These are phyloP conservation scores for Arabis hirsuta DNA, from an alignment of 345 rosid genomes.

Conservation along the genomic window DNA sequence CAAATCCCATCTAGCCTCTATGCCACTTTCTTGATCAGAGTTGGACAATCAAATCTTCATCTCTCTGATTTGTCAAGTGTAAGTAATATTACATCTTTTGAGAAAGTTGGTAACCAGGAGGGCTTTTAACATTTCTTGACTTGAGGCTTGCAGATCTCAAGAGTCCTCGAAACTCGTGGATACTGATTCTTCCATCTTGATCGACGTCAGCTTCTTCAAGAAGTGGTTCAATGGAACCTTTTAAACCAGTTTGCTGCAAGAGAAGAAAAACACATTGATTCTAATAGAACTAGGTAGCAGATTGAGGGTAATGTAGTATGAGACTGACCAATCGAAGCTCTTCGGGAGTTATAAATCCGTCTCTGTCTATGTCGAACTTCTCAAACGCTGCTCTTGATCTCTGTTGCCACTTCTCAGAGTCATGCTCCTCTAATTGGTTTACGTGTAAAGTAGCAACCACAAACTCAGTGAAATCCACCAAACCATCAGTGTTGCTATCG, in stretches of 20 bases:
- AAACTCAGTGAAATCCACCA: constrained; percentile 90
- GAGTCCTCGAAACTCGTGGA: constrained; percentile 82
- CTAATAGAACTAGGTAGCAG: background rate
- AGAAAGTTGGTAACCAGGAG: constrained; percentile 37
- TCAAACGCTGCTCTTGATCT: constrained; percentile 87
- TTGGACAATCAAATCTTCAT: background rate
- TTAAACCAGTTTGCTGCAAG: constrained; percentile 80
- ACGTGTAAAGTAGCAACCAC: constrained; percentile 90
- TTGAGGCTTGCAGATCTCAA: constrained; percentile 84
- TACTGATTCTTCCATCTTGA: constrained; percentile 86
- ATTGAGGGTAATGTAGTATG: background rate
- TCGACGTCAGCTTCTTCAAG: constrained; percentile 97
- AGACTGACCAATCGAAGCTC: constrained; percentile 77
- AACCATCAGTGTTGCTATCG: constrained; percentile 93
- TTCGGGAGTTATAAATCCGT: constrained; percentile 90
- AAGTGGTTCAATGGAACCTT: constrained; percentile 85
- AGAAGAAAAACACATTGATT: background rate
- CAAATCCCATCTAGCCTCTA: constrained; percentile 12
- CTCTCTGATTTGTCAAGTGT: background rate
- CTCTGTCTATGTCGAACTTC: constrained; percentile 85
- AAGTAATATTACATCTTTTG: constrained; percentile 22
- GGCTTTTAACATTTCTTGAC: constrained; percentile 48
- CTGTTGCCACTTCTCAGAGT: constrained; percentile 82
- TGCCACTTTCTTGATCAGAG: constrained; percentile 10
- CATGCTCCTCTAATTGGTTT: constrained; percentile 86